Evolutionary conservation across 2,329 filamentous ascomycete species (phyloP), one percentile per base, ranked within the genome.

Genomic region (Trichophyton schoenleinii): DNA sequence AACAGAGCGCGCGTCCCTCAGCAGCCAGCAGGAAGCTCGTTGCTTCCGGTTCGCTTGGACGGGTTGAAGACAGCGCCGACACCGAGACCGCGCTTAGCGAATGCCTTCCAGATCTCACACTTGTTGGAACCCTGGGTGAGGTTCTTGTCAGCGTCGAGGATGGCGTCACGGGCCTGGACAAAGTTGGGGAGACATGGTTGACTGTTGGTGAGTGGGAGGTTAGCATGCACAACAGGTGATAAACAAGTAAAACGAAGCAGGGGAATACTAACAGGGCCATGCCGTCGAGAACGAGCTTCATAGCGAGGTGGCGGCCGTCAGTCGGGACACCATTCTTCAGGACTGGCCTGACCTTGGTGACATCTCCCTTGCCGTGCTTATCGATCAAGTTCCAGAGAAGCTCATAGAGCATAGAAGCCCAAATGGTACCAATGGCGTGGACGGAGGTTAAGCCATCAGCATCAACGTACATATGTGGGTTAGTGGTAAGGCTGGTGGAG

Each of bases 111-210:
- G 58, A 64, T 41, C 53, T 64, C 63, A 38, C 63, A 64, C 22
- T 53, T 55, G 57, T 64, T 64, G 6, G 13, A 6, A 9, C 63
- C 59, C 15, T 36, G 22, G n/a, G 60, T 64, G 44, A 64, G 63
- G 22, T 52, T 46, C 61, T 53, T 38, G 44, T 64, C 63, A 22
- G 63, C 61, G 42, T 64, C 60, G n/a, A 64, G 1, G 57, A 64
- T 64, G 36, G 61, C 63, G 58, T 63, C 61, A 60, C 63, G 61
- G 20, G 61, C 61, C 41, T 64, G 61, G 48, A 64, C 60, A 42
- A 64, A 64, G 59, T 64, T 63, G 22, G 63, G 63, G 49, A 60
- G 61, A 61, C 63, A 63, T 20, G 63, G 63, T 49, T 58, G 52
- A 7, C 52, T 55, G 18, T 18, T 18, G 11, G 52, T 20, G 52